Evolutionary conservation across 169 alveolate species (phyloP).

Genomic region (Theileria parva): DNA sequence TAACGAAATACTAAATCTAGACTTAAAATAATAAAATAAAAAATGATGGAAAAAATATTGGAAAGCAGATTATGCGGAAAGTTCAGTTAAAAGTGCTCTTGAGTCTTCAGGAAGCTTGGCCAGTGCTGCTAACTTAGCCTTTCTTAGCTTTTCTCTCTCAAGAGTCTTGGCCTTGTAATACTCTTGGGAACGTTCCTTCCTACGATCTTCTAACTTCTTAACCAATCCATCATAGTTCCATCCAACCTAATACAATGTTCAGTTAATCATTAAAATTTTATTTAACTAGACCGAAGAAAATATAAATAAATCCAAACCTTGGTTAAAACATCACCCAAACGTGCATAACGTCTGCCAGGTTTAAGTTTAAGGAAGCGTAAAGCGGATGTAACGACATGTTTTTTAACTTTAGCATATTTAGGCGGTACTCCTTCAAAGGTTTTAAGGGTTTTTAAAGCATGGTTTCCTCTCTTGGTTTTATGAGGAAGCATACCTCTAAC

Average conservation of each 20-base stretch:
- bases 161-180: conserved; percentile 81
- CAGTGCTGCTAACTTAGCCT: conserved; percentile 61
- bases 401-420: conserved; percentile 91
- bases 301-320: conserved; percentile 30
- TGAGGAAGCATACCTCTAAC: conserved; percentile 99
- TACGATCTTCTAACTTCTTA: conserved; percentile 85
- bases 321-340: conserved; percentile 89
- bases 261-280: not conserved
- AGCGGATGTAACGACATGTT: conserved; percentile 92
- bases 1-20: not conserved
- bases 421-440: conserved; percentile 94
- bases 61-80: conserved; percentile 16
- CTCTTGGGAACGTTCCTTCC: conserved; percentile 86
- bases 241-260: conserved; percentile 77
- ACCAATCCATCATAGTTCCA: conserved; percentile 89
- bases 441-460: conserved; percentile 93
- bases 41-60: not conserved
- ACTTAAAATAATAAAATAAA: too few relatives aligned
- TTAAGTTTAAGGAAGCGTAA: conserved; percentile 85
- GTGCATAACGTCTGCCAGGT: conserved; percentile 83
- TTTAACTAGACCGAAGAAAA: not conserved
- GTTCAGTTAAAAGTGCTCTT: conserved; percentile 41
- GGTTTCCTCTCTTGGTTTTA: conserved; percentile 96
- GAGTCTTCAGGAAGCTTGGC: conserved; percentile 56
- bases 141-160: conserved; percentile 27